Base-by-base conservation (phyloP, 768 basidiomycete species). In the Leccinum ochraceum region DNA sequence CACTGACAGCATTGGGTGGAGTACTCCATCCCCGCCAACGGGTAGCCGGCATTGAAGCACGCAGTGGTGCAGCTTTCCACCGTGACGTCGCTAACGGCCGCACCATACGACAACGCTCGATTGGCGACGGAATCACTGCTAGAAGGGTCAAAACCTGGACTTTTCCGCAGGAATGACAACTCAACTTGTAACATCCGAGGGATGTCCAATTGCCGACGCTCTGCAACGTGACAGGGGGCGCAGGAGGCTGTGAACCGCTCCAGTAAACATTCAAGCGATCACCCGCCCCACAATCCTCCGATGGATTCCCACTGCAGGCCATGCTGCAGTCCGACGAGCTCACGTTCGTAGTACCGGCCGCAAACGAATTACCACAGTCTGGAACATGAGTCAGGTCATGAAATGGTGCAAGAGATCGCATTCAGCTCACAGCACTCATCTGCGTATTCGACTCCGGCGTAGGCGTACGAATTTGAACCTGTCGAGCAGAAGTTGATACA, bases 111-210 rank as follows among this genome's bases (percentile, higher is more conserved):
- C 39, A 81, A 66, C 9, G 72, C 70, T 16, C 79, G 77, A 34
- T 70, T 51, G 22, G 65, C 66, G n/a, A 65, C 48, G 22, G 71
- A 70, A 59, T 81, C 79, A 48, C 77, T 79, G 60, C 20, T 53
- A 16, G 20, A 30, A n/a, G 10, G 17, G n/a, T 46, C 57, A 58
- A 28, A 13, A 50, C 42, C 30, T 1, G 36, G 3, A 9, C 9
- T 34, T 36, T n/a, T 9, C 5, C 3, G 28, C 26, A 30, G 6
- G 14, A 26, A 32, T 20, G 6, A 7, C 3, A n/a, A 9, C 79
- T 60, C 66, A 88, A 44, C 89, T 76, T 86, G 75, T 83, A 90
- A 70, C 90, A 92, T n/a, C 90, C 90, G 32, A 91, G 79, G 0
- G 84, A 86, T 6, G 75, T 69, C 89, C 90, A 92, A 30, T 81